Evolutionary conservation across 192 early-diverging fungal species (phyloP), one percentile per base, ranked within the genome.

Genomic region (Thamnidium elegans): DNA sequence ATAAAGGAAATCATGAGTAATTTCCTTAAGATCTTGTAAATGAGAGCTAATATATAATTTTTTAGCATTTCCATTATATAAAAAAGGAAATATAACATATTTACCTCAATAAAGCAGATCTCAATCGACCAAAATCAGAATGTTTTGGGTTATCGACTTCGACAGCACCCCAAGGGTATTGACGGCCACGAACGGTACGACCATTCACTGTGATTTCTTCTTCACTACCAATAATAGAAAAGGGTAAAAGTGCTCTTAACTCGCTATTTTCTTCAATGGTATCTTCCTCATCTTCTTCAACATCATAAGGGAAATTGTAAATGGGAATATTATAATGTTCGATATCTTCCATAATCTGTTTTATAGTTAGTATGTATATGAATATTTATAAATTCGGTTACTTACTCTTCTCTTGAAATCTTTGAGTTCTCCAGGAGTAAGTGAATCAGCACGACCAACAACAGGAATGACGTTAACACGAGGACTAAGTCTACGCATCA

Each of bases 71-170:
- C 32, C 26, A 26, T 26, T 26, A 26, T 42, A 36, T 30, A 21
- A 9, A 50, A 23, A 44, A 42, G 36, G 14, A 42, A 34, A n/a
- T 13, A 15, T 13, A 19, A 45, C 1, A 23, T 39, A 9, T 0
- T 62, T 54, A 87, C 85, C 87, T 80, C 71, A 96, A 88, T 61
- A 96, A 69, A 42, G 95, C 89, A 62, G 93, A 92, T 58, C 96
- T 87, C 67, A 99, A 80, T 68, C 89, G 87, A 53, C 91, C 93
- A 83, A 98, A 99, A 76, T 99, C 97, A 65, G 89, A 93, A 80
- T 99, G 96, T 75, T 94, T 85, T 53, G 90, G 89, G 76, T 97
- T 97, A 73, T 99, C 97, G n/a, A 98, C 93, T 78, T 97, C 90
- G 26, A 99, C 95, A 23, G 84, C 81, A 68, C 97, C 97, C 97